A percentile compares a stretch with the other conserved stretches of the same genome.
These are phyloP conservation scores for Echinochloa phyllopogon DNA, from an alignment of 176 grass and related monocot genomes.

Conservation along the genomic window DNA sequence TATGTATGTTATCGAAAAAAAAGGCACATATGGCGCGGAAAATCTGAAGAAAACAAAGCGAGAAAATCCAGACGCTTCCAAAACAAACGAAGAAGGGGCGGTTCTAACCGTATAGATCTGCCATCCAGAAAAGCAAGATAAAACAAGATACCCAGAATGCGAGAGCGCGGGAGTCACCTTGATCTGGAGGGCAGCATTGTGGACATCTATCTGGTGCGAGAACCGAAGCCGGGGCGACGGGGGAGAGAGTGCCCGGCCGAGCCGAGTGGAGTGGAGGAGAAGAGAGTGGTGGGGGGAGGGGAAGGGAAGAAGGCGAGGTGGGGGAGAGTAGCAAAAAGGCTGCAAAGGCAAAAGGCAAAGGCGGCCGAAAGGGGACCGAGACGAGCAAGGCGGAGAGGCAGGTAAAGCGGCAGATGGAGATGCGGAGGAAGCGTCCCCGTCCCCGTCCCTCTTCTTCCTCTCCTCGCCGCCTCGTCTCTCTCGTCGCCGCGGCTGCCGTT, in stretches of 20 bases:
- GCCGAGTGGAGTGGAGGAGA: not conserved
- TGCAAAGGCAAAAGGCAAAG: constrained; percentile 54
- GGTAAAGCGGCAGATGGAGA: not conserved
- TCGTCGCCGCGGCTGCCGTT: not conserved
- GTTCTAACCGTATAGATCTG: constrained; percentile 2
- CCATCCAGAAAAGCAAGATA: not conserved
- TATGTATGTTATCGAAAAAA: not conserved
- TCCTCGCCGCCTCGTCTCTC: not conserved
- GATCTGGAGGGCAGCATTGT: constrained; percentile 74
- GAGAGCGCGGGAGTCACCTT: constrained; percentile 27
- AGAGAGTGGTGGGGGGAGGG: not conserved
- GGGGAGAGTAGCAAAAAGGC: constrained; percentile 25
- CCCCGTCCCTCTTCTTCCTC: not conserved
- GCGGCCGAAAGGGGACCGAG: constrained; percentile 18
- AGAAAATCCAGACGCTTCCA: not conserved
- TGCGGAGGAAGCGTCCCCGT: not conserved
- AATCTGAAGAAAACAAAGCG: not conserved
- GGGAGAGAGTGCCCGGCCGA: not conserved
- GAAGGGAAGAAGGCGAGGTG: not conserved
- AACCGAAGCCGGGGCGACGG: too few species aligned
- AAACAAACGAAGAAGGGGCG: not conserved
- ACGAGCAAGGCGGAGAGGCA: not conserved
- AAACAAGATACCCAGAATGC: not conserved
- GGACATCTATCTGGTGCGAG: constrained; percentile 17
- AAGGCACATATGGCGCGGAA: too few species aligned